These are phyloP conservation scores for Escallonia herrerae DNA, from an alignment of 129 eudicot species.

Conservation along the genomic window DNA sequence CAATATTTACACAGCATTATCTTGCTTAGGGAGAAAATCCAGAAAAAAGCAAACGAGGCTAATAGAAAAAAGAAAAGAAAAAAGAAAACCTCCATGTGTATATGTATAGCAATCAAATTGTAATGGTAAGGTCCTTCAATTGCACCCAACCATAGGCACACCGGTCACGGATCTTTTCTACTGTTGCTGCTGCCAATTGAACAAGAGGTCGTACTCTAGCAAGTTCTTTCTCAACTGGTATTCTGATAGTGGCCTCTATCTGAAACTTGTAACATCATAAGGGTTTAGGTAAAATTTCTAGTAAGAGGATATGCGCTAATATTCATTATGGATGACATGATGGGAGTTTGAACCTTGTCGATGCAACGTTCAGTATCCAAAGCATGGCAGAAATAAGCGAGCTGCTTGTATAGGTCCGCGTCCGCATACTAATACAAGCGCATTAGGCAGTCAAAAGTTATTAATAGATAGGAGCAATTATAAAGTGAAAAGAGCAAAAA, in stretches of 20 bases:
- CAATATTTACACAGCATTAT: too few relatives aligned
- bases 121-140: slow-evolving; percentile 49
- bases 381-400: slow-evolving; percentile 75
- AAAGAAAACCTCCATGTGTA: too few relatives aligned
- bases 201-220: slow-evolving; percentile 55
- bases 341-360: slow-evolving; percentile 47
- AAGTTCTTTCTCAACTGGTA: slow-evolving; percentile 61
- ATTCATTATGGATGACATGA: neutral
- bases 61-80: too few relatives aligned
- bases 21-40: too few relatives aligned
- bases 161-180: slow-evolving; percentile 65
- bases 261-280: slow-evolving; percentile 17
- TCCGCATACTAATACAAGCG: slow-evolving; percentile 59
- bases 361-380: slow-evolving; percentile 70
- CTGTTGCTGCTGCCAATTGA: slow-evolving; percentile 51
- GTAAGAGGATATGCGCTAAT: too few relatives aligned
- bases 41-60: too few relatives aligned
- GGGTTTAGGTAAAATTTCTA: neutral
- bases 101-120: slow-evolving; percentile 20
- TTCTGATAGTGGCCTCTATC: slow-evolving; percentile 56
- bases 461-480: too few relatives aligned
- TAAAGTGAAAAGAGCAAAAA: too few relatives aligned
- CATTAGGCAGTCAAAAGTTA: neutral
- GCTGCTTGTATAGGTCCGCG: slow-evolving; percentile 86
- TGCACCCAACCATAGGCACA: slow-evolving; percentile 97